Base-by-base conservation (phyloP, 192 early-diverging fungal genomes). In the Entrophospora sp. region DNA sequence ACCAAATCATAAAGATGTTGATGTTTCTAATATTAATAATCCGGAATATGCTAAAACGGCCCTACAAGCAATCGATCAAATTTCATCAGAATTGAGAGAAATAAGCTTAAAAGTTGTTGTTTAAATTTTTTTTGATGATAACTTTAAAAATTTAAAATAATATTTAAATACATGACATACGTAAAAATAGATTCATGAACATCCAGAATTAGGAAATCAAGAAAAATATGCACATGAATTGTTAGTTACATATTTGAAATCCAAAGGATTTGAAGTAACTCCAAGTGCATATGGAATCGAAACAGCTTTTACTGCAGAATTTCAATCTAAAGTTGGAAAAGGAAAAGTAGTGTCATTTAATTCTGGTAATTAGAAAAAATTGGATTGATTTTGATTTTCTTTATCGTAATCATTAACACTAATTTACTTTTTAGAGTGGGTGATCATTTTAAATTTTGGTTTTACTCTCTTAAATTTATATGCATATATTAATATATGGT, bases 301-400 rank as follows among this genome's bases (percentile, higher is more conserved):
- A 42, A 94, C 91, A 1, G 87, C 88, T 0, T 94, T 94, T 69
- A 67, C 85, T 24, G 87, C 90, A 9, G 81, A 85, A 38, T 87
- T 78, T 61, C 53, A 51, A 20, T 70, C 79, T 30, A 74, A 69
- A 9, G 24, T 32, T 37, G 81, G 79, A 38, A 10, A 42, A 55
- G 36, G 36, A 30, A 18, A 36, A 8, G 42, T 44, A 10, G 49
- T 66, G 28, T 52, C 64, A 55, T 66, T 55, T 42, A 66, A 55
- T 55, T 66, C 64, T 0, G 64, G 55, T 49, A 55, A 53, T 31
- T 7, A 3, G n/a, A n/a, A n/a, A 31, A 14, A n/a, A 6, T 31
- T 35, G 49, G 49, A n/a, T 10, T 3, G n/a, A 52, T 2, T 5
- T 1, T 52, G 10, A 3, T 27, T 52, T 9, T 2, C 10, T 52